Evolutionary conservation across 495 filamentous ascomycete species (phyloP).

Genomic region (Bombardia bombarda): DNA sequence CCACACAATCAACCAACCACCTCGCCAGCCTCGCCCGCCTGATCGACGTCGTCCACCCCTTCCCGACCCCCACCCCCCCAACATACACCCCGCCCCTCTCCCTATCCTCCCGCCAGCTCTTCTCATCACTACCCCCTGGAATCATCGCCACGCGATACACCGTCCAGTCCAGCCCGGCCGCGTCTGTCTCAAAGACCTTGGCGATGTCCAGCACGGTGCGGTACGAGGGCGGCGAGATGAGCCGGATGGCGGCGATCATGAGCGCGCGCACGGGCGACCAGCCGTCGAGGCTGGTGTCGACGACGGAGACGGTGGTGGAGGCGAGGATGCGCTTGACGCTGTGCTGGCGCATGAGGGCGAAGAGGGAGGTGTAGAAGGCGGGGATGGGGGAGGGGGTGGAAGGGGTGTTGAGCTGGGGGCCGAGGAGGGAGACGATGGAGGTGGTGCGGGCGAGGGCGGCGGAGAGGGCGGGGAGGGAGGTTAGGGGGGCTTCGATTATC

Average conservation of each 20-base stretch:
- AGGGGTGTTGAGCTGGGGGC: slow-evolving; percentile 1
- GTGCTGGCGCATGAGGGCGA: slow-evolving; percentile 11
- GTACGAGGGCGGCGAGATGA: slow-evolving; percentile 1
- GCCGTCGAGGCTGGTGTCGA: neutral
- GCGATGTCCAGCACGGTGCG: slow-evolving; percentile 1
- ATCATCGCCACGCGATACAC: slow-evolving; percentile 11
- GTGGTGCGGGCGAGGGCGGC: slow-evolving; percentile 2
- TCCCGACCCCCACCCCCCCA: slow-evolving; percentile 1
- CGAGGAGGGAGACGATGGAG: slow-evolving; percentile 14
- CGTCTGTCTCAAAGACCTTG: slow-evolving; percentile 1
- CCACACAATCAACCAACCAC: slow-evolving; percentile 14
- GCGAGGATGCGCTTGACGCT: slow-evolving; percentile 9
- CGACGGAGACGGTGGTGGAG: slow-evolving; percentile 10
- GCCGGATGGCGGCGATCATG: neutral
- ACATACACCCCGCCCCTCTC: slow-evolving; percentile 10
- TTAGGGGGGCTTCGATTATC: slow-evolving; percentile 11
- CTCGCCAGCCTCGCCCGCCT: slow-evolving; percentile 9
- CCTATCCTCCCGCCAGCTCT: slow-evolving; percentile 12
- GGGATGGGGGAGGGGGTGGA: neutral
- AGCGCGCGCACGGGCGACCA: neutral
- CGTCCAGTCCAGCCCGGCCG: slow-evolving; percentile 12
- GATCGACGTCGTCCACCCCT: slow-evolving; percentile 8
- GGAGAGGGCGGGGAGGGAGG: slow-evolving; percentile 1
- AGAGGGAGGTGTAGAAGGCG: slow-evolving; percentile 5
- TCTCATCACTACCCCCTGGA: slow-evolving; percentile 10